Percentiles rank a stretch among this genome's conserved stretches.
Evolutionary conservation across 345 rosid genomes (phyloP).

Genomic region (Citrus sp.): DNA sequence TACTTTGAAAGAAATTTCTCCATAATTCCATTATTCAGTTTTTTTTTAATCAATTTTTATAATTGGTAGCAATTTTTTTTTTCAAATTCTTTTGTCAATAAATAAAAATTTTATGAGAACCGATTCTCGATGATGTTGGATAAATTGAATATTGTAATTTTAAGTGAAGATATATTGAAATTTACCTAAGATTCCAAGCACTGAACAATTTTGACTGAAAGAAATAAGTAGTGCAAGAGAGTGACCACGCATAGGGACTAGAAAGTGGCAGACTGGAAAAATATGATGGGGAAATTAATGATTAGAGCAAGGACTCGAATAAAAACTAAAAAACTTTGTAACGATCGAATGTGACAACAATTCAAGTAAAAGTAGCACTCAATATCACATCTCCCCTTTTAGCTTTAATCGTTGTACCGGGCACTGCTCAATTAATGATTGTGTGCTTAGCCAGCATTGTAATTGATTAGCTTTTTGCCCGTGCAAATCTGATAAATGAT

Average conservation of each 20-base stretch:
- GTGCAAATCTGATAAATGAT: not conserved
- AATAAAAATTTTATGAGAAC: too few relatives aligned
- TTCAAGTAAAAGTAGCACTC: constrained; percentile 4
- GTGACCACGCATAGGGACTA: not conserved
- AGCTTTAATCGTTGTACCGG: not conserved
- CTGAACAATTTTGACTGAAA: not conserved
- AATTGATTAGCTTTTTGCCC: not conserved
- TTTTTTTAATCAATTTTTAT: too few relatives aligned
- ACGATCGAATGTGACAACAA: not conserved
- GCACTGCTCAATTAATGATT: not conserved
- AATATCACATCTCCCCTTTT: not conserved
- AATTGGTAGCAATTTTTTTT: too few relatives aligned
- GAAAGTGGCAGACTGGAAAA: not conserved
- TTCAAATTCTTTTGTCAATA: too few relatives aligned
- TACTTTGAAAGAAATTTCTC: too few relatives aligned
- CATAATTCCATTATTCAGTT: too few relatives aligned
- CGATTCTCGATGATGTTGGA: too few relatives aligned
- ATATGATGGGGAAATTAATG: not conserved
- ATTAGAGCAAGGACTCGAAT: not conserved
- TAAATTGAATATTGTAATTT: too few relatives aligned
- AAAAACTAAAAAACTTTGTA: constrained; percentile 4
- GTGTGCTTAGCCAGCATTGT: not conserved
- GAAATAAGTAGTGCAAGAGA: not conserved
- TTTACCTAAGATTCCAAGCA: not conserved
- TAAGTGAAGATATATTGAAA: too few relatives aligned